A percentile compares a stretch with the other conserved stretches of the same genome.
Conservation (phyloP, 2,329 filamentous ascomycete genomes). For the Verticillium isaacii region DNA sequence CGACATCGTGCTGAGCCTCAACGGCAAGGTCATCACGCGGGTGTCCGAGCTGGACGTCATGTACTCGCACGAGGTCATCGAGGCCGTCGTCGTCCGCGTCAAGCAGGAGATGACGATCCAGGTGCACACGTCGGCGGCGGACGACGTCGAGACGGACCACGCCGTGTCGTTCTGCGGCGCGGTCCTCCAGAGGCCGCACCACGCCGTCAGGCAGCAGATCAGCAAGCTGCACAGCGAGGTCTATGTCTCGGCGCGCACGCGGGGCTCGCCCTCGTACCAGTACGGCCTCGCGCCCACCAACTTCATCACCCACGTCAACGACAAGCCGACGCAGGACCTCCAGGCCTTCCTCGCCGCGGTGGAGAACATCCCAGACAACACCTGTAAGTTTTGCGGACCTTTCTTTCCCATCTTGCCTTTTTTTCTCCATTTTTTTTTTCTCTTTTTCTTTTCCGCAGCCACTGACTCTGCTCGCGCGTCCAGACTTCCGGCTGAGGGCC, state of each 20-base stretch:
- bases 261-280: constrained; percentile 80
- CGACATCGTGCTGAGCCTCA: constrained; percentile 87
- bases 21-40: constrained; percentile 86
- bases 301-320: constrained; percentile 96
- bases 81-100: constrained; percentile 82
- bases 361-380: constrained; percentile 88
- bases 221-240: constrained; percentile 94
- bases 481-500: constrained; percentile 91
- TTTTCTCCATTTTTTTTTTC: too few species aligned
- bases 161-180: constrained; percentile 95
- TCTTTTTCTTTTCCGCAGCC: too few species aligned
- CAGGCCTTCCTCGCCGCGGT: constrained; percentile 77
- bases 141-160: constrained; percentile 87
- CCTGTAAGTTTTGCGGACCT: constrained; percentile 51
- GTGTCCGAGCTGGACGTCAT: constrained; percentile 93
- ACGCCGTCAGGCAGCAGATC: constrained; percentile 95
- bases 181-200: constrained; percentile 86
- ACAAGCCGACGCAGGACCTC: constrained; percentile 76
- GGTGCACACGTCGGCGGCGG: constrained; percentile 80
- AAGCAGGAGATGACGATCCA: constrained; percentile 72
- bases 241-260: constrained; percentile 83
- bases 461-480: neutral
- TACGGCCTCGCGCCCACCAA: constrained; percentile 94
- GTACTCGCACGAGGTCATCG: constrained; percentile 82
- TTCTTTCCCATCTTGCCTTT: neutral